A percentile compares a stretch with the other conserved stretches of the same genome.
Conservation (phyloP, 2,329 filamentous ascomycete genomes). For the Clonostachys sp. region DNA sequence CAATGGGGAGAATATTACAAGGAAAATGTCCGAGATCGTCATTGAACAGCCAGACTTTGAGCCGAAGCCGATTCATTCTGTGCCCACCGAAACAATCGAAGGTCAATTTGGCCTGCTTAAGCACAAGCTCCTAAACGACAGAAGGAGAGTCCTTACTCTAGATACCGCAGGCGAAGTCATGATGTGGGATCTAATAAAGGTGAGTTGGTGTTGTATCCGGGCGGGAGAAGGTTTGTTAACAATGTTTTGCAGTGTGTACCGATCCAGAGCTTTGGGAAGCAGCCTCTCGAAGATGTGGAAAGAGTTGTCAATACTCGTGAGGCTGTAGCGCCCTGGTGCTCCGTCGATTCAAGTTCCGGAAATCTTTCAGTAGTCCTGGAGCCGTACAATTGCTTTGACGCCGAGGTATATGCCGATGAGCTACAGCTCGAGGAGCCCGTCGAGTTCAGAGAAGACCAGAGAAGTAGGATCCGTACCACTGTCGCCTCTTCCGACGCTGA, state of each 20-base stretch:
- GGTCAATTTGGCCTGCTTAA: constrained; percentile 95
- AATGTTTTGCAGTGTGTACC: constrained; percentile 63
- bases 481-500: not conserved
- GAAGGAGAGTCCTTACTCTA: constrained; percentile 81
- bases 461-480: constrained; percentile 32
- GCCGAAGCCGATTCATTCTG: constrained; percentile 58
- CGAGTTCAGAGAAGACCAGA: constrained; percentile 87
- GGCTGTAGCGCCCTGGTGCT: constrained; percentile 93
- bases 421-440: constrained; percentile 67
- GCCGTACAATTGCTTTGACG: constrained; percentile 94
- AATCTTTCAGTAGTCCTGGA: constrained; percentile 87
- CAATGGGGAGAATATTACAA: constrained; percentile 15
- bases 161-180: constrained; percentile 95
- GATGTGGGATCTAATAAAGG: constrained; percentile 88
- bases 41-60: constrained; percentile 20
- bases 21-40: constrained; percentile 26
- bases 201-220: constrained; percentile 27
- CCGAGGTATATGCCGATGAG: constrained; percentile 95
- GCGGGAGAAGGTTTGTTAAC: not conserved
- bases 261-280: constrained; percentile 88
- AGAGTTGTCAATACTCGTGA: constrained; percentile 82
- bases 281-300: constrained; percentile 88
- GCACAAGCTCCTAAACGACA: constrained; percentile 85
- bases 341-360: constrained; percentile 88
- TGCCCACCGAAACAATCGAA: constrained; percentile 80